A percentile compares a stretch with the other conserved stretches of the same genome.
phyloP scores from a whole-genome alignment of 1,139 yeast genomes.

The Blastobotrys buckinghamii region DNA sequence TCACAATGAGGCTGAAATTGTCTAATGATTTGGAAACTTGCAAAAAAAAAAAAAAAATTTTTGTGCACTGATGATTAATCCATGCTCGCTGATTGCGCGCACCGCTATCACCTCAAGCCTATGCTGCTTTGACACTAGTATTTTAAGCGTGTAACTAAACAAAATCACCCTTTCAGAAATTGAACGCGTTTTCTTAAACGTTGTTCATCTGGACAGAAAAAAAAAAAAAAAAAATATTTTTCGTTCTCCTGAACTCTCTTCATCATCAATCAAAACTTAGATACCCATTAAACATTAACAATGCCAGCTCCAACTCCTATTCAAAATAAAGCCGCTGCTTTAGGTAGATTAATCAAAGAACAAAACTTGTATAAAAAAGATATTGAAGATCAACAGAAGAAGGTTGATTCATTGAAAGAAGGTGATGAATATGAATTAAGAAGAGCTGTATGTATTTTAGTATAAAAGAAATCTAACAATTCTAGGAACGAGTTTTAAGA shows the following conservation, averaged over 20 bases:
- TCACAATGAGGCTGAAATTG: neutral
- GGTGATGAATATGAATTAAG: slow-evolving; percentile 69
- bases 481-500: slow-evolving; percentile 46
- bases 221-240: neutral
- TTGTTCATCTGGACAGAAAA: too few species aligned
- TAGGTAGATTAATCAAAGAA: slow-evolving; percentile 70
- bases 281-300: neutral
- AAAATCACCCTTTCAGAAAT: too few species aligned
- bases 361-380: slow-evolving; percentile 60
- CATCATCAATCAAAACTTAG: neutral
- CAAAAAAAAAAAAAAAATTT: neutral
- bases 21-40: neutral
- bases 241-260: neutral
- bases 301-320: slow-evolving; percentile 56
- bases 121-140: too few species aligned
- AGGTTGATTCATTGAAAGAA: slow-evolving; percentile 38
- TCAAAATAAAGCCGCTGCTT: slow-evolving; percentile 71
- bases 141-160: too few species aligned
- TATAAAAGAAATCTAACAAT: neutral
- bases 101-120: too few species aligned
- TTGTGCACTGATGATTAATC: neutral
- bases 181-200: too few species aligned
- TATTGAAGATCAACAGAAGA: slow-evolving; percentile 50
- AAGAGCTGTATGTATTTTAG: slow-evolving; percentile 40
- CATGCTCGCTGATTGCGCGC: too few species aligned